phyloP scores from a whole-genome alignment of 1,284 basidiomycete genomes.

The Veloporphyrellus conicus region DNA sequence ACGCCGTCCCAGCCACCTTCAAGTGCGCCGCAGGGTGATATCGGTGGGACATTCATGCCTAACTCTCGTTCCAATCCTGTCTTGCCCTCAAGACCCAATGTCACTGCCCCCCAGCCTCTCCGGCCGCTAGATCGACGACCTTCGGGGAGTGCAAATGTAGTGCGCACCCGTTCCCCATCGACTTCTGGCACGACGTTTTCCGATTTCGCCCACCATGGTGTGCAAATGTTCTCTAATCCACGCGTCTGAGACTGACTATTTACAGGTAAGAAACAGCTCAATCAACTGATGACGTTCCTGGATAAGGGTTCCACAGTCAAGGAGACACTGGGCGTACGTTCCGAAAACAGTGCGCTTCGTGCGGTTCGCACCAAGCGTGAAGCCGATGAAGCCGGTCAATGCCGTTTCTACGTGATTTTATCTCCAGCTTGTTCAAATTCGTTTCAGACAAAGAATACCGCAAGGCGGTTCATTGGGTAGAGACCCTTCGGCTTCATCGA shows the following conservation, averaged over 20 bases:
- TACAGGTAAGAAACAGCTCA: constrained; percentile 71
- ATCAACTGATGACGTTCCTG: constrained; percentile 71
- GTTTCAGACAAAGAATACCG: constrained; percentile 86
- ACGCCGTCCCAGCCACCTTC: constrained; percentile 30
- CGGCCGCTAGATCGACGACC: constrained; percentile 68
- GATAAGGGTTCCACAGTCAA: constrained; percentile 64
- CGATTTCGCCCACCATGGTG: constrained; percentile 75
- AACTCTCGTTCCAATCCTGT: constrained; percentile 35
- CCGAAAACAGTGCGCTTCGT: constrained; percentile 63
- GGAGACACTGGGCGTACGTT: constrained; percentile 51
- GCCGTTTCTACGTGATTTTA: neutral
- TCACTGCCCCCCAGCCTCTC: constrained; percentile 66
- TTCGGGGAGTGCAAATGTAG: constrained; percentile 52
- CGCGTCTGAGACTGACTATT: constrained; percentile 6
- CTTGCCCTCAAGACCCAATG: constrained; percentile 37
- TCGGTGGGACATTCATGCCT: constrained; percentile 25
- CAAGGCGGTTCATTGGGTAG: constrained; percentile 87
- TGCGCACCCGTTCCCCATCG: constrained; percentile 68
- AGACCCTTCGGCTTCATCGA: constrained; percentile 82
- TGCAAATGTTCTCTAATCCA: constrained; percentile 3
- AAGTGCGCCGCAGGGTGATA: constrained; percentile 17
- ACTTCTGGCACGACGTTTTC: constrained; percentile 64
- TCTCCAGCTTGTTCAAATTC: neutral
- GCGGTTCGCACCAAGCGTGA: constrained; percentile 82
- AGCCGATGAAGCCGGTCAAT: constrained; percentile 83